These are phyloP conservation scores for Endoconidiophora laricicola DNA, from an alignment of 2,329 filamentous ascomycete genomes.

Conservation along the genomic window DNA sequence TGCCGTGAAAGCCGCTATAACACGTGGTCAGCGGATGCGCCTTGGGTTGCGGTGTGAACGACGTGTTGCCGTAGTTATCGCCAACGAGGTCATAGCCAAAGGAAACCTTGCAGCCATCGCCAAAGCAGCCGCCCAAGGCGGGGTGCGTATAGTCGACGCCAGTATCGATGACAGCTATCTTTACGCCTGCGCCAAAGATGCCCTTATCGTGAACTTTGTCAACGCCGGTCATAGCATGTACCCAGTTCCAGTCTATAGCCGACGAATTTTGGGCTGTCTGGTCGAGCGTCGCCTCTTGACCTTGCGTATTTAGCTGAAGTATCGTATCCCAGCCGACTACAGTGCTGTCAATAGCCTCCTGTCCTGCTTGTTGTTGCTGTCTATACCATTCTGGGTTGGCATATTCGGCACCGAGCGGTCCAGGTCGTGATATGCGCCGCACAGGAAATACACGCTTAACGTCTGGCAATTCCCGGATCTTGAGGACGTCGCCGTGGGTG, in stretches of 20 bases:
- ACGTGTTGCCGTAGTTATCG: conserved; percentile 29
- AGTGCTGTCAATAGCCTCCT: not conserved
- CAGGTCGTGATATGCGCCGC: not conserved
- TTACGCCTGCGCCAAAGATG: conserved; percentile 23
- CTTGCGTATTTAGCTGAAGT: not conserved
- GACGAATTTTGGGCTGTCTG: not conserved
- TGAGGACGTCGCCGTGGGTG: not conserved
- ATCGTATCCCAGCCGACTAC: not conserved
- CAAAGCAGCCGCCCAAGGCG: conserved; percentile 47
- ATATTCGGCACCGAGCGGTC: not conserved
- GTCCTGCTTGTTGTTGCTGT: not conserved
- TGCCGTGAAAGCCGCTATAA: conserved; percentile 20
- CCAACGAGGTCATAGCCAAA: conserved; percentile 42
- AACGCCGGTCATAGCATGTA: conserved; percentile 25
- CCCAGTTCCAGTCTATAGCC: conserved; percentile 3
- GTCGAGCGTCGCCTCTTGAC: not conserved
- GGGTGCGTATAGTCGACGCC: conserved; percentile 34
- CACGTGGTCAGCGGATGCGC: conserved; percentile 15
- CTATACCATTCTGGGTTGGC: not conserved
- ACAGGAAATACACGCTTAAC: conserved; percentile 8
- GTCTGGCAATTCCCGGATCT: not conserved
- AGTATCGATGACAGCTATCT: conserved; percentile 25
- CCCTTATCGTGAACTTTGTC: conserved; percentile 23
- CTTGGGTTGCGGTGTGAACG: conserved; percentile 21
- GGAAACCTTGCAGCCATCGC: conserved; percentile 38